These are phyloP conservation scores for Podospora appendiculata DNA, from an alignment of 495 filamentous ascomycete species.

Conservation along the genomic window DNA sequence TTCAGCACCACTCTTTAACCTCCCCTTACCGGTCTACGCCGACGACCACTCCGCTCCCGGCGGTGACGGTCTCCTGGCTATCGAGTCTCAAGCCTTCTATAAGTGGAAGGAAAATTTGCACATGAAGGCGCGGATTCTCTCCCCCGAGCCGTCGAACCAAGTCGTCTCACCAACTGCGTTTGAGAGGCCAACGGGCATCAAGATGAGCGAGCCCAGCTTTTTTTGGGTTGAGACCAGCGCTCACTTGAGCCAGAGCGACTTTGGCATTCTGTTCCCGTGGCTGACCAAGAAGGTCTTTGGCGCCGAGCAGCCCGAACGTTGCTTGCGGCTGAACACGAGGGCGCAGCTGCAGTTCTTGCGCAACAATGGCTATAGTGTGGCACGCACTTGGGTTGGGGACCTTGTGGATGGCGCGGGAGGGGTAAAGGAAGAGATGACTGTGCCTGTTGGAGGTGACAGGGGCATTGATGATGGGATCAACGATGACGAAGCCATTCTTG, in stretches of 20 bases:
- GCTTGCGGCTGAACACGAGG: conserved; percentile 54
- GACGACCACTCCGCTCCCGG: conserved; percentile 29
- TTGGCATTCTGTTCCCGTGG: conserved; percentile 69
- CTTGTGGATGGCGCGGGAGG: conserved; percentile 30
- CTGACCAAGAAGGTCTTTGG: conserved; percentile 50
- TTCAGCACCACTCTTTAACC: conserved; percentile 49
- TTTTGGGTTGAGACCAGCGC: conserved; percentile 58
- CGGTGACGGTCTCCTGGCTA: conserved; percentile 45
- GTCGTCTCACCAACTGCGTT: conserved; percentile 16
- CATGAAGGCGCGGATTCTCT: conserved; percentile 49
- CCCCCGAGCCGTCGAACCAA: conserved; percentile 32
- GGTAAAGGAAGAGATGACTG: conserved; percentile 8
- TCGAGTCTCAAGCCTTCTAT: conserved; percentile 64
- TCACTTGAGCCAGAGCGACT: conserved; percentile 69
- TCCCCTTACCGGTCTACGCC: conserved; percentile 60
- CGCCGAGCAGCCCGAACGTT: conserved; percentile 53
- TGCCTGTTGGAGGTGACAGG: conserved; percentile 1
- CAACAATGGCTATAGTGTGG: conserved; percentile 40
- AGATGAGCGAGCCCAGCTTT: conserved; percentile 38
- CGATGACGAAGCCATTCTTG: conserved; percentile 30
- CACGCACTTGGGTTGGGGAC: conserved; percentile 41
- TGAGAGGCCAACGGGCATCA: conserved; percentile 16
- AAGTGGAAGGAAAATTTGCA: conserved; percentile 61
- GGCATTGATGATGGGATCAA: conserved; percentile 10
- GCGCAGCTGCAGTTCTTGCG: conserved; percentile 57